These are phyloP conservation scores for Chaetomiaceae sp. DNA, from an alignment of 2,329 filamentous ascomycete genomes.

Conservation along the genomic window DNA sequence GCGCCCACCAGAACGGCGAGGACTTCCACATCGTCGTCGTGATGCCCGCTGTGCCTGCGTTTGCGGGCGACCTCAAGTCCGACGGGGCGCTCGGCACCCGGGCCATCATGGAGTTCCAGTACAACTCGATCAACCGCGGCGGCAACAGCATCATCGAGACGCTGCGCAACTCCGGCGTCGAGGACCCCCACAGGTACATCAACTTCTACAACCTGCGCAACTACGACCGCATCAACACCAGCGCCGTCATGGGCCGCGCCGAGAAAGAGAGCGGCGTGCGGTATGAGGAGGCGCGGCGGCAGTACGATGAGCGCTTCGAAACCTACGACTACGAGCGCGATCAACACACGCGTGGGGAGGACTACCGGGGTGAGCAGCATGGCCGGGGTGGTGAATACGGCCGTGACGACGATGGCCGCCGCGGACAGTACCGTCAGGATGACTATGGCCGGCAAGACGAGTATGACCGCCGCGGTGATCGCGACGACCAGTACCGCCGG, in stretches of 20 bases:
- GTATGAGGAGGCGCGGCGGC: slow-evolving; percentile 62
- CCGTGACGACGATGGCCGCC: too few relatives aligned
- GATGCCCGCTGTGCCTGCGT: slow-evolving; percentile 77
- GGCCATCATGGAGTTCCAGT: slow-evolving; percentile 87
- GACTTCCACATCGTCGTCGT: slow-evolving; percentile 71
- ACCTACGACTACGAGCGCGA: slow-evolving; percentile 19
- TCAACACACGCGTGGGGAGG: background rate
- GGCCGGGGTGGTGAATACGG: background rate
- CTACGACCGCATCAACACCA: slow-evolving; percentile 77
- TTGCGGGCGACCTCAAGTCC: slow-evolving; percentile 72
- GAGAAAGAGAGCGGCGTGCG: slow-evolving; percentile 61
- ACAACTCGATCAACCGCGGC: slow-evolving; percentile 72
- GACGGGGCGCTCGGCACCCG: slow-evolving; percentile 71
- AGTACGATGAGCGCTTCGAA: slow-evolving; percentile 57
- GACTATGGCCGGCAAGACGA: slow-evolving; percentile 23
- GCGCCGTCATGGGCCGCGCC: slow-evolving; percentile 54
- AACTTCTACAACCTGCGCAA: slow-evolving; percentile 81
- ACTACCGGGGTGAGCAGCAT: background rate
- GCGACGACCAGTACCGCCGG: slow-evolving; percentile 51
- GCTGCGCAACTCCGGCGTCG: slow-evolving; percentile 60
- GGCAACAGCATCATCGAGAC: slow-evolving; percentile 73
- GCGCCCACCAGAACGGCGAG: slow-evolving; percentile 61
- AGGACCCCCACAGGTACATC: slow-evolving; percentile 67
- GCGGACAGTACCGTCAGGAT: background rate
- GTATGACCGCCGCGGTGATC: background rate